These are phyloP conservation scores for Thamnidium elegans DNA, from an alignment of 192 early-diverging fungal species.

Conservation along the genomic window DNA sequence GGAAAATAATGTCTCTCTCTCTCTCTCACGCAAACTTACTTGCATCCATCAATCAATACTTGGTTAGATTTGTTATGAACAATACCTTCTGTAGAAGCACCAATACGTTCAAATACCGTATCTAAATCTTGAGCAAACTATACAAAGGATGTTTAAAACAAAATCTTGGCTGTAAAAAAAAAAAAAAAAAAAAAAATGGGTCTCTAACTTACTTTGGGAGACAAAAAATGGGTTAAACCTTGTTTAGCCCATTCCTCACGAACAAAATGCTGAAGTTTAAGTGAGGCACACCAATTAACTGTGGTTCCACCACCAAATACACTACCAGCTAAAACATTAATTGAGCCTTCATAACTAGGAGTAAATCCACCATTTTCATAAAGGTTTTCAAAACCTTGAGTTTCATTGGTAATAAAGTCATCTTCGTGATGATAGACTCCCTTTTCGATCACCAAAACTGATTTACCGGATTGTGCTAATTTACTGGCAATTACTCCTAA, in stretches of 20 bases:
- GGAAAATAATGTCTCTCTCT: no score
- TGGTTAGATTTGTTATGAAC: conserved; percentile 64
- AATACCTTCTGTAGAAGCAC: conserved; percentile 50
- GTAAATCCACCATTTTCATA: conserved; percentile 57
- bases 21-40: conserved; percentile 18
- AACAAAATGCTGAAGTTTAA: conserved; percentile 61
- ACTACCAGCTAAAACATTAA: conserved; percentile 57
- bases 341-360: conserved; percentile 47
- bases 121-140: conserved; percentile 52
- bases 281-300: conserved; percentile 63
- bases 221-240: conserved; percentile 59
- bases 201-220: conserved; percentile 30
- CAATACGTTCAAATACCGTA: conserved; percentile 51
- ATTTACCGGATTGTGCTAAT: conserved; percentile 61
- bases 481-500: conserved; percentile 57
- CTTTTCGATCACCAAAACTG: conserved; percentile 74
- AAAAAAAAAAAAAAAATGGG: neutral
- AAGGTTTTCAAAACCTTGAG: conserved; percentile 45
- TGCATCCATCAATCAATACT: conserved; percentile 65
- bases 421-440: conserved; percentile 53
- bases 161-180: neutral
- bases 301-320: conserved; percentile 77
- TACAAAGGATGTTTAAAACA: neutral
- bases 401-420: conserved; percentile 52
- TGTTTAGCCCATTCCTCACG: conserved; percentile 72